Percentiles rank a stretch among this genome's conserved stretches.
phyloP scores from a whole-genome alignment of 495 filamentous ascomycete species.

The Aspergillus asperescens region DNA sequence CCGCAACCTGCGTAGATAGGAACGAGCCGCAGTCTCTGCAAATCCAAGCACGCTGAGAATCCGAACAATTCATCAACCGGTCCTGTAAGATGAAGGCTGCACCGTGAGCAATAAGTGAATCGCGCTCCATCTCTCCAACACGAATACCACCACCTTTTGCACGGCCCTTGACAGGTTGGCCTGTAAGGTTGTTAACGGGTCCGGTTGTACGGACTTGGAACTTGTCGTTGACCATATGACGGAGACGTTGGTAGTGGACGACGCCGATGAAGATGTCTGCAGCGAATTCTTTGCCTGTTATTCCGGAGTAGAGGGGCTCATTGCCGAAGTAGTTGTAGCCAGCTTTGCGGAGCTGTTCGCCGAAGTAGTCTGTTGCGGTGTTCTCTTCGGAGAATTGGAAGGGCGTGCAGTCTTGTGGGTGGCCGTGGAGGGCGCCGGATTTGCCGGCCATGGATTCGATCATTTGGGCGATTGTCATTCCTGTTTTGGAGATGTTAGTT shows the following conservation, averaged over 20 bases:
- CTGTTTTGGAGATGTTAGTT: slow-evolving; percentile 22
- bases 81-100: slow-evolving; percentile 93
- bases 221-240: slow-evolving; percentile 99
- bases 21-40: slow-evolving; percentile 86
- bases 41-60: slow-evolving; percentile 81
- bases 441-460: slow-evolving; percentile 96
- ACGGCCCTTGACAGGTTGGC: slow-evolving; percentile 94
- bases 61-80: slow-evolving; percentile 92
- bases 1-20: slow-evolving; percentile 72
- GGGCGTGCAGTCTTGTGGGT: slow-evolving; percentile 90
- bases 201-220: slow-evolving; percentile 97
- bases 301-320: slow-evolving; percentile 94
- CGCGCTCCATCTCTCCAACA: slow-evolving; percentile 98
- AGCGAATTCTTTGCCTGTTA: slow-evolving; percentile 88
- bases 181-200: slow-evolving; percentile 78
- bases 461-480: slow-evolving; percentile 99
- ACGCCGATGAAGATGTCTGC: slow-evolving; percentile 96
- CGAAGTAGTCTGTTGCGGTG: slow-evolving; percentile 92
- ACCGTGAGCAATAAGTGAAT: slow-evolving; percentile 89
- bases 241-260: slow-evolving; percentile 94
- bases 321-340: slow-evolving; percentile 98
- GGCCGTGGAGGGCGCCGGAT: slow-evolving; percentile 85
- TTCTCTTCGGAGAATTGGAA: slow-evolving; percentile 91
- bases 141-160: slow-evolving; percentile 96
- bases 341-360: slow-evolving; percentile 85